phyloP scores from a whole-genome alignment of 768 basidiomycete genomes.

The Pulveroboletus sp. region DNA sequence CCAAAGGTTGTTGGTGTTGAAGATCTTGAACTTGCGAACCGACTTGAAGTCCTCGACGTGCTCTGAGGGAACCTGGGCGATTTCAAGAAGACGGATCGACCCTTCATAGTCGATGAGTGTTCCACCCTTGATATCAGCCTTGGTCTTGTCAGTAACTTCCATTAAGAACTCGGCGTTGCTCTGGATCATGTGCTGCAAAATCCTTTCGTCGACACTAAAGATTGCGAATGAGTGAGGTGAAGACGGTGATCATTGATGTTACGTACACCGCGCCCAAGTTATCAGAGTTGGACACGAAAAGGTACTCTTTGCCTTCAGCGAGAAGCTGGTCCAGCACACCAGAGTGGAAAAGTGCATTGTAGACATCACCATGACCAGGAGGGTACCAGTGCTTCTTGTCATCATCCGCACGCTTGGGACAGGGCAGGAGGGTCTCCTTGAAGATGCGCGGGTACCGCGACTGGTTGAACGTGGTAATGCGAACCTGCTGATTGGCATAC shows the following conservation, averaged over 20 bases:
- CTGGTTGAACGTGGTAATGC: conserved; percentile 70
- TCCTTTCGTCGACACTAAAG: conserved; percentile 62
- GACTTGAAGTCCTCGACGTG: conserved; percentile 76
- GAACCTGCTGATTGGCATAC: conserved; percentile 75
- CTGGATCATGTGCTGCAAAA: conserved; percentile 65
- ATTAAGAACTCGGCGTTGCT: conserved; percentile 64
- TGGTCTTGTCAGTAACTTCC: conserved; percentile 83
- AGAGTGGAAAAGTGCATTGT: conserved; percentile 67
- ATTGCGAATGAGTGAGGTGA: conserved; percentile 2
- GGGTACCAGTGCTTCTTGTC: conserved; percentile 78
- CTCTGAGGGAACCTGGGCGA: conserved; percentile 71
- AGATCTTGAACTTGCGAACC: conserved; percentile 77
- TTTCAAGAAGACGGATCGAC: conserved; percentile 64
- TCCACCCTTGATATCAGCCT: conserved; percentile 76
- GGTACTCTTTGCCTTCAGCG: conserved; percentile 71
- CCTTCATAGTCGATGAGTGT: conserved; percentile 72
- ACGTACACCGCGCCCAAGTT: conserved; percentile 66
- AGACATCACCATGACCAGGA: conserved; percentile 74
- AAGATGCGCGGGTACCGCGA: conserved; percentile 72
- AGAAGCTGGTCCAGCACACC: conserved; percentile 73
- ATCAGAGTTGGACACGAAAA: conserved; percentile 78
- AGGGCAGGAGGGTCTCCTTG: conserved; percentile 65
- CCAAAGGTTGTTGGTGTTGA: conserved; percentile 73
- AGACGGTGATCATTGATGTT: not conserved
- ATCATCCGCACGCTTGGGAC: conserved; percentile 51